Evolutionary conservation across 2,329 filamentous ascomycete species (phyloP).

Genomic region (Pyricularia grisea): DNA sequence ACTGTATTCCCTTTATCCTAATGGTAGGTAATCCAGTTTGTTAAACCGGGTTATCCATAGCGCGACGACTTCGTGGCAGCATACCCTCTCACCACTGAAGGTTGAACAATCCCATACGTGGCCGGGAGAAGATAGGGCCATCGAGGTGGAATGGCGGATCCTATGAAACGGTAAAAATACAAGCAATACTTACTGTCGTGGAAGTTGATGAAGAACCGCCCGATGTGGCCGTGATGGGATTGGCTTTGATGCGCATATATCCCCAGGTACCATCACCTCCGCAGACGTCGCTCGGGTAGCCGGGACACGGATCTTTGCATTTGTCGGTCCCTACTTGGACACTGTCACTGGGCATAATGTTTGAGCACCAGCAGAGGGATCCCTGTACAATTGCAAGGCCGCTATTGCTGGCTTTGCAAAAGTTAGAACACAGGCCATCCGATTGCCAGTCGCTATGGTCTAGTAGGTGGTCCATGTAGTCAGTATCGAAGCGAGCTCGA

Average conservation of each 20-base stretch:
- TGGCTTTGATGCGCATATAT: constrained; percentile 47
- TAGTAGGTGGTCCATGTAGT: constrained; percentile 17
- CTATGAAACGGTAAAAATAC: not conserved
- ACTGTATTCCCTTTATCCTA: not conserved
- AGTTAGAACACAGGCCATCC: constrained; percentile 56
- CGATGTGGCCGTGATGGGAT: constrained; percentile 49
- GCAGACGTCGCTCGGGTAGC: constrained; percentile 58
- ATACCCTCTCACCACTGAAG: not conserved
- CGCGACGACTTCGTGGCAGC: not conserved
- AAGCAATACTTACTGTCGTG: constrained; percentile 10
- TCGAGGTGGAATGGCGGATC: not conserved
- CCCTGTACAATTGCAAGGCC: constrained; percentile 62
- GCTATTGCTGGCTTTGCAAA: constrained; percentile 42
- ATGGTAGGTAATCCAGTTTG: not conserved
- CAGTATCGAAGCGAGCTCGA: not conserved
- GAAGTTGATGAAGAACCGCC: constrained; percentile 11
- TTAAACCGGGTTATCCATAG: not conserved
- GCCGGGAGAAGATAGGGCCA: not conserved
- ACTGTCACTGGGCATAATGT: constrained; percentile 48
- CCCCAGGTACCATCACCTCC: constrained; percentile 53
- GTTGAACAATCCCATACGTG: not conserved
- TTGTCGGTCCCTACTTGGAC: constrained; percentile 27
- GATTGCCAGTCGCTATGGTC: constrained; percentile 53
- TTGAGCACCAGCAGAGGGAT: constrained; percentile 64
- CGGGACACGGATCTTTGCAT: constrained; percentile 56